Base-by-base conservation (phyloP, 2,329 filamentous ascomycete species). In the Corniculantispora saksenae region DNA sequence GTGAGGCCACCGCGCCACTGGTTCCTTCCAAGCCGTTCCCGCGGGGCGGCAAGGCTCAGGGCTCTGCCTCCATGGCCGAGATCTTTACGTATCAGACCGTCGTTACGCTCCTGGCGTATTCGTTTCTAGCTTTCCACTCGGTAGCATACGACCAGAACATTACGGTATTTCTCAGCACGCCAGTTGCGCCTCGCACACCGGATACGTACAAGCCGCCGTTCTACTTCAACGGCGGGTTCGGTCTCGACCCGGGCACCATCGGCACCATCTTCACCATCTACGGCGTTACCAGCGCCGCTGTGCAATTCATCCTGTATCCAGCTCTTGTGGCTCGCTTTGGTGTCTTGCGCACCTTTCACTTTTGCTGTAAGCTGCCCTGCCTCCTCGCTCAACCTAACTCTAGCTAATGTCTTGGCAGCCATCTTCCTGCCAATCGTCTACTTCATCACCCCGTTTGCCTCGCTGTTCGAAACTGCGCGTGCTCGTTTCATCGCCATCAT, bases 241-340 rank as follows among this genome's bases (percentile, higher is more conserved):
- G 93, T 1, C 75, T 88, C 72, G 82, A 86, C 56, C 90, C 91
- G 1, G 86, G 88, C 66, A 83, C 86, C 57, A 97, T 98, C 69
- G 94, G 94, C 13, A 84, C 91, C 40, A 88, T 97, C 66, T 97
- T 96, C 76, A 95, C 92, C 1, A 72, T 92, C 5, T 96, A 94
- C 75, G 93, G 93, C 23, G 81, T 96, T 60, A 82, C 88, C 12
- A 93, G 92, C 69, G 92, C 94, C 72, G 70, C 95, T 21, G 86
- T 93, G 54, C 95, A 98, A 75, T 97, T 99, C 75, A 80, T 95
- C 59, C 73, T 96, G 63, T 97, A 97, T 75, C 93, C 94, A 0
- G 82, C 86, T 0, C 78, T 94, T 1, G 93, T 93, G 55, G 83
- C 86, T 38, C 83, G 83, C 25, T 92, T 87, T 68, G 94, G 94